Percentiles rank a stretch among this genome's conserved stretches.
These are phyloP conservation scores for Suillus tomentosus DNA, from an alignment of 768 basidiomycete genomes.

Conservation along the genomic window DNA sequence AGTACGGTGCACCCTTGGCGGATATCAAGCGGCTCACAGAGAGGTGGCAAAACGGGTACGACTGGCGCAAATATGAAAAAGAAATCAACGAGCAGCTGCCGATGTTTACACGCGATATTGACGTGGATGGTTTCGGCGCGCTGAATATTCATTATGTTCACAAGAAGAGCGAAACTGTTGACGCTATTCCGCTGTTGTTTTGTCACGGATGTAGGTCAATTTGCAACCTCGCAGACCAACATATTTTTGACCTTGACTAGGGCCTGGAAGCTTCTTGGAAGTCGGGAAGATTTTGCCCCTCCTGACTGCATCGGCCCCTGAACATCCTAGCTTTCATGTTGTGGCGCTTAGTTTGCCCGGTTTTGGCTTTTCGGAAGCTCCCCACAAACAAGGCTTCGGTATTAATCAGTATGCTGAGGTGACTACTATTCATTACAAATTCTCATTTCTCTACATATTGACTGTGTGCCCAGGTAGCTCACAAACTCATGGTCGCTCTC, in stretches of 20 bases:
- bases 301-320: slow-evolving; percentile 40
- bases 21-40: slow-evolving; percentile 50
- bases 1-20: slow-evolving; percentile 52
- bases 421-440: neutral
- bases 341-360: slow-evolving; percentile 37
- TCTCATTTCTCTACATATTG: slow-evolving; percentile 5
- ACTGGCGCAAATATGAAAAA: slow-evolving; percentile 58
- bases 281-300: slow-evolving; percentile 54
- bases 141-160: slow-evolving; percentile 64
- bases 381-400: slow-evolving; percentile 52
- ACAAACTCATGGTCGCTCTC: slow-evolving; percentile 51
- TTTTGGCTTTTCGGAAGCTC: slow-evolving; percentile 62
- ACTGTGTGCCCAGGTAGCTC: slow-evolving; percentile 36
- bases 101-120: slow-evolving; percentile 49
- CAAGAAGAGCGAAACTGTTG: slow-evolving; percentile 42
- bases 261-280: slow-evolving; percentile 66
- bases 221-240: neutral
- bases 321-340: slow-evolving; percentile 62
- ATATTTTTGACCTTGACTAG: slow-evolving; percentile 28
- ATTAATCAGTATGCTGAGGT: slow-evolving; percentile 56
- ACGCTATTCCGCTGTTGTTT: slow-evolving; percentile 61
- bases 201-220: slow-evolving; percentile 53
- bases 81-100: slow-evolving; percentile 39
- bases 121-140: slow-evolving; percentile 47
- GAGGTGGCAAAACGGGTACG: slow-evolving; percentile 53